A percentile compares a stretch with the other conserved stretches of the same genome.
Evolutionary conservation across 2,329 filamentous ascomycete genomes (phyloP).

Genomic region (Fusarium sp.): DNA sequence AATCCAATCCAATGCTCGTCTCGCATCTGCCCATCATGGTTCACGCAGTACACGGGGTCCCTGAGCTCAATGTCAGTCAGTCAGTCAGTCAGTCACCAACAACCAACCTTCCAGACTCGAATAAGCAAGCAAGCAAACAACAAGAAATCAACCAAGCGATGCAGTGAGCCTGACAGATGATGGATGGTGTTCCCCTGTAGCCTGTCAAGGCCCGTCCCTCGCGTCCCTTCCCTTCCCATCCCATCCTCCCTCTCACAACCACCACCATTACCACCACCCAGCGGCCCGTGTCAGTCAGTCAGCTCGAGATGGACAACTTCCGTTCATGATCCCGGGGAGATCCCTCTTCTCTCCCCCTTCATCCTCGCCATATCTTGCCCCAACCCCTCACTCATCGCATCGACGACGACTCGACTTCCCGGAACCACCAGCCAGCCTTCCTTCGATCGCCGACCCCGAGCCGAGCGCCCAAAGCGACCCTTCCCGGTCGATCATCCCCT

Average conservation of each 20-base stretch:
- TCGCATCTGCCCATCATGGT: slow-evolving; percentile 5
- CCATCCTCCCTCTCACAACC: not conserved
- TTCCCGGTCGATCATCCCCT: slow-evolving; percentile 8
- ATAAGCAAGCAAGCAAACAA: not conserved
- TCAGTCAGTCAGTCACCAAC: not conserved
- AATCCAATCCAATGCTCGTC: not conserved
- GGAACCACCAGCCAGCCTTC: slow-evolving; percentile 6
- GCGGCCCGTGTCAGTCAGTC: slow-evolving; percentile 16
- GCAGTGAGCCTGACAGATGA: not conserved
- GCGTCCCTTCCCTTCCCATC: not conserved
- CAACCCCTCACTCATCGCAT: slow-evolving; percentile 17
- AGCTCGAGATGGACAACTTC: slow-evolving; percentile 11
- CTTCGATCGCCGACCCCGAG: slow-evolving; percentile 12
- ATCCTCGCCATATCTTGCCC: slow-evolving; percentile 14
- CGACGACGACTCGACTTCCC: not conserved
- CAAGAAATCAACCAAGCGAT: not conserved
- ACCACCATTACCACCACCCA: not conserved
- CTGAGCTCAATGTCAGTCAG: not conserved
- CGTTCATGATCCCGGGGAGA: slow-evolving; percentile 7
- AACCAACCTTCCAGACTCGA: not conserved
- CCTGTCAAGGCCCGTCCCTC: not conserved
- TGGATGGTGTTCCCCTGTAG: not conserved
- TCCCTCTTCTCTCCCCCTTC: slow-evolving; percentile 40
- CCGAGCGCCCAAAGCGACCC: slow-evolving; percentile 13
- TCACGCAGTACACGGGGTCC: not conserved